Conservation (phyloP, 2,329 filamentous ascomycete genomes). For the Fusarium sp. region DNA sequence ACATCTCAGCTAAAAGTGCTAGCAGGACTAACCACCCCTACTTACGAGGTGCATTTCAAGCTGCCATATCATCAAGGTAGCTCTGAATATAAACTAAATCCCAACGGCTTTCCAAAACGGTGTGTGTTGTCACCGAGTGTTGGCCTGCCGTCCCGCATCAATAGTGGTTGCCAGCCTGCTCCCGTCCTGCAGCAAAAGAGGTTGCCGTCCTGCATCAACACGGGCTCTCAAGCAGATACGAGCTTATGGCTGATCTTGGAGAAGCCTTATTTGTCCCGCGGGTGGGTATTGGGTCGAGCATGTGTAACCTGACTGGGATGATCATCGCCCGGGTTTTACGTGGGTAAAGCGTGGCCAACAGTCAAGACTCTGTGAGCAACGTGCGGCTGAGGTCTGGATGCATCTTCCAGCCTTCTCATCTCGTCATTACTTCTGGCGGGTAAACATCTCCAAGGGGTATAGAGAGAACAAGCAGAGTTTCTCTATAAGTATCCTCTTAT, state of each 20-base stretch:
- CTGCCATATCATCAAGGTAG: background rate
- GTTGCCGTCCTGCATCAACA: conserved; percentile 29
- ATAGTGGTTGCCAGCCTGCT: background rate
- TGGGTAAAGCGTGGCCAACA: conserved; percentile 1
- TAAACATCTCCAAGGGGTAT: background rate
- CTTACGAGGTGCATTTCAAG: background rate
- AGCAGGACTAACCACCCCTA: background rate
- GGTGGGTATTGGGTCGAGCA: background rate
- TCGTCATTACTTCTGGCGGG: background rate
- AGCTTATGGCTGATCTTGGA: conserved; percentile 33
- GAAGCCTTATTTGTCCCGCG: conserved; percentile 6
- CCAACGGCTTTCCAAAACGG: background rate
- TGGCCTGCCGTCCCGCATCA: background rate
- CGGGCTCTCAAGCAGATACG: conserved; percentile 31
- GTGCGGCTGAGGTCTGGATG: background rate
- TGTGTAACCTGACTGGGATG: background rate
- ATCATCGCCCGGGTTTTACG: background rate
- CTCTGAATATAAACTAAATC: background rate
- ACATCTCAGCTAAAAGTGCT: background rate
- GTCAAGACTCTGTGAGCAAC: background rate
- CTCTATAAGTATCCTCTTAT: background rate
- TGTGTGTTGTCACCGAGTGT: background rate
- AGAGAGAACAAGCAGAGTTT: background rate
- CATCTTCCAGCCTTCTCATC: background rate
- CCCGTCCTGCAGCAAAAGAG: conserved; percentile 33